A percentile compares a stretch with the other conserved stretches of the same genome.
Conservation (phyloP, 2,329 filamentous ascomycete species). For the Aureobasidium namibiae region DNA sequence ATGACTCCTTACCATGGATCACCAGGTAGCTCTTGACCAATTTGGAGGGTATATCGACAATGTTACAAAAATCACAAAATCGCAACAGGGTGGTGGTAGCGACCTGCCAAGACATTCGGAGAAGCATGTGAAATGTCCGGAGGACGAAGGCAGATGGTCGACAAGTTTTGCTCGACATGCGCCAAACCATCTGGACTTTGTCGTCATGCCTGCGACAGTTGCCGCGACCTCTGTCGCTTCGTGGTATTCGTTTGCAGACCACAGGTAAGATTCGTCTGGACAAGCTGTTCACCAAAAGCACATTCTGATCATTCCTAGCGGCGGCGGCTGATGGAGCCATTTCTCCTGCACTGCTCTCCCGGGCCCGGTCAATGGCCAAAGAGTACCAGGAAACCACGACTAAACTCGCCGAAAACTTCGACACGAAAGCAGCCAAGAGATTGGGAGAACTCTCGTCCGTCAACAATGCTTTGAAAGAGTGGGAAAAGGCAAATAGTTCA, state of each 20-base stretch:
- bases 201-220: slow-evolving; percentile 17
- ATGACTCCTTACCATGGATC: no score
- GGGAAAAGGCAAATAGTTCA: slow-evolving; percentile 51
- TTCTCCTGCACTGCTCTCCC: slow-evolving; percentile 46
- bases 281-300: neutral
- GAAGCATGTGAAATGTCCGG: slow-evolving; percentile 7
- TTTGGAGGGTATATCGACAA: neutral
- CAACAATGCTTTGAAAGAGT: slow-evolving; percentile 45
- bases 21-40: no score
- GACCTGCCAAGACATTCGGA: neutral
- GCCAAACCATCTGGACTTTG: slow-evolving; percentile 18
- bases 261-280: slow-evolving; percentile 12
- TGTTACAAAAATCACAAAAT: neutral
- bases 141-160: neutral
- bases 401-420: slow-evolving; percentile 47
- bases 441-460: slow-evolving; percentile 48
- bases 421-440: slow-evolving; percentile 48
- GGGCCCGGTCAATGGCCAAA: slow-evolving; percentile 46
- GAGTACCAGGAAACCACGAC: slow-evolving; percentile 49
- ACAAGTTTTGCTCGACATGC: slow-evolving; percentile 12
- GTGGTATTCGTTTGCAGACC: slow-evolving; percentile 16
- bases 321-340: slow-evolving; percentile 26
- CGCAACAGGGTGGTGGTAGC: neutral
- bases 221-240: slow-evolving; percentile 11
- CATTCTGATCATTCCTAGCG: slow-evolving; percentile 8